Evolutionary conservation across 768 basidiomycete species (phyloP).

Genomic region (Boletus pseudo-olivaceus): DNA sequence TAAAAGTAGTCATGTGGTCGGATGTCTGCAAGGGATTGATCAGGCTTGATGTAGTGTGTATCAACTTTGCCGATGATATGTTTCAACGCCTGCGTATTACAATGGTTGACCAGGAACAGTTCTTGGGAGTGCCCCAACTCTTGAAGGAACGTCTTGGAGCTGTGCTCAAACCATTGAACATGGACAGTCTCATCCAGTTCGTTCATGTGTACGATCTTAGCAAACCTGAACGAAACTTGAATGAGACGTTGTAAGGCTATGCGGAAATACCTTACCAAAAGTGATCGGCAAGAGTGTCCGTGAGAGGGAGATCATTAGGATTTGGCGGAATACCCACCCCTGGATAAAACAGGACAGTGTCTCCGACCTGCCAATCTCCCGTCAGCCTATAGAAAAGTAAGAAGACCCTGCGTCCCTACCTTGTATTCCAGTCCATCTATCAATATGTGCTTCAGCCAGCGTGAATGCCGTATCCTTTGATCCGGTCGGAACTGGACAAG

Average conservation of each 20-base stretch:
- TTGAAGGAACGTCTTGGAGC: slow-evolving; percentile 54
- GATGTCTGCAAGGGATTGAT: slow-evolving; percentile 23
- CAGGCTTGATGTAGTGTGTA: slow-evolving; percentile 35
- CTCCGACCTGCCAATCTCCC: slow-evolving; percentile 49
- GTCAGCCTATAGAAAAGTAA: not conserved
- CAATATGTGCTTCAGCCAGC: slow-evolving; percentile 37
- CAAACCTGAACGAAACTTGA: slow-evolving; percentile 52
- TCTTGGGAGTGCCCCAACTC: slow-evolving; percentile 64
- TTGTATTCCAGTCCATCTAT: slow-evolving; percentile 45
- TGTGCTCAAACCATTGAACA: slow-evolving; percentile 74
- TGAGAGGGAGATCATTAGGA: slow-evolving; percentile 32
- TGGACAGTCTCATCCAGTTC: slow-evolving; percentile 46
- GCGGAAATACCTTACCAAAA: slow-evolving; percentile 51
- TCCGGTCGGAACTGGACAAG: slow-evolving; percentile 21
- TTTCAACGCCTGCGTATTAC: slow-evolving; percentile 40
- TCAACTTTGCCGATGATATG: slow-evolving; percentile 47
- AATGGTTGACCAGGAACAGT: slow-evolving; percentile 57
- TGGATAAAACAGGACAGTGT: slow-evolving; percentile 53
- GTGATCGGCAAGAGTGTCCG: slow-evolving; percentile 48
- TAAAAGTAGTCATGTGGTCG: slow-evolving; percentile 50
- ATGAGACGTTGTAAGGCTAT: not conserved
- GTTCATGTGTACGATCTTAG: slow-evolving; percentile 53
- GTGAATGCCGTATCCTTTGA: slow-evolving; percentile 35
- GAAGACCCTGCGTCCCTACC: slow-evolving; percentile 28
- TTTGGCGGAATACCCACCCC: slow-evolving; percentile 36